Base-by-base conservation (phyloP, 805 yeast genomes). In the Saccharomyces eubayanus region DNA sequence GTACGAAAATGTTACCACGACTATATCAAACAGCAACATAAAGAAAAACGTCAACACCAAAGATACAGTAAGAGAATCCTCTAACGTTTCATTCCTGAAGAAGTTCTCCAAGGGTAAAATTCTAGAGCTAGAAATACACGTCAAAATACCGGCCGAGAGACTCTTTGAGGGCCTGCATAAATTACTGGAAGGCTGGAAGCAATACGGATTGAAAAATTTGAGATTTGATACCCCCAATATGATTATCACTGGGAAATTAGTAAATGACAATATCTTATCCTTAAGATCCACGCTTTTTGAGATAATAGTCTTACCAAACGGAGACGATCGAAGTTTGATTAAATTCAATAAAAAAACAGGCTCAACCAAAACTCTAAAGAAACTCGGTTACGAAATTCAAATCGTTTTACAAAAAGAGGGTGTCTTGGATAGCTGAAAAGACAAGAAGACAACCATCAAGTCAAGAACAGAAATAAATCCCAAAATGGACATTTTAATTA, bases 291-390 rank as follows among this genome's bases (percentile, higher is more conserved):
- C 87, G 61, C 77, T 77, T 61, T 84, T 85, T 67, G 76, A 80
- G 55, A 76, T 85, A 59, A 73, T 74, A 59, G 73, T 83, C 43
- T 58, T 57, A 49, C 61, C 73, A 47, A 71, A 80, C 51, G 79
- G 71, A 68, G 77, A 66, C 50, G 73, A 72, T 50, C 21, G 43
- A 16, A 81, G 87, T 36, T 77, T 74, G 55, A 70, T 84, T 40
- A 76, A 77, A 16, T 82, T 86, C 64, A 78, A 77, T 24, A 81
- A 82, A 64, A 76, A 78, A 28, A 81, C 78, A 61, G 91, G 91
- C 2, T 83, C 89, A 0, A 70, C 74, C 30, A 79, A 77, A 57
- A 80, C 87, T 6, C 77, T 85, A 53, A 75, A 71, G 31, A 81
- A 81, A 54, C 72, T 85, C 59, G 80, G 79, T 57, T 72, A 68